Evolutionary conservation across 306 rosid species (phyloP).

Genomic region (Aeschynomene evenia): DNA sequence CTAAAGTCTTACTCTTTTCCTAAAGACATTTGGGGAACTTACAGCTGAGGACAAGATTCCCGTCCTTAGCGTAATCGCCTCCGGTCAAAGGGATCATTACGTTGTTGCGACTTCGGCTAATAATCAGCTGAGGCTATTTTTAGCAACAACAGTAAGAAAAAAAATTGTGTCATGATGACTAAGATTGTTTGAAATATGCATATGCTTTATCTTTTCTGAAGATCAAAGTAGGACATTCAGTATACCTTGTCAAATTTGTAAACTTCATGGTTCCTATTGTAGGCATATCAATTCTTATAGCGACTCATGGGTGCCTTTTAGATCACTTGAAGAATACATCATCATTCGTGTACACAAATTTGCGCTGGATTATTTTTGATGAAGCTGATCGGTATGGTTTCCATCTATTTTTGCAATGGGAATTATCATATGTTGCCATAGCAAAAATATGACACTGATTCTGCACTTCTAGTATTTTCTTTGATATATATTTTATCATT

Average conservation of each 20-base stretch:
- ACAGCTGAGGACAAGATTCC: too few relatives aligned
- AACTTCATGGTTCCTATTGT: slow-evolving; percentile 11
- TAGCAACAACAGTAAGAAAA: too few relatives aligned
- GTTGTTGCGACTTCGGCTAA: too few relatives aligned
- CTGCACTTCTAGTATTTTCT: background rate
- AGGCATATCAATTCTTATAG: slow-evolving; percentile 94
- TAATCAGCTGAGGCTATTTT: too few relatives aligned
- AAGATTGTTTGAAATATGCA: background rate
- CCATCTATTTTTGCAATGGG: slow-evolving; percentile 2
- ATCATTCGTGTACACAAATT: slow-evolving; percentile 61
- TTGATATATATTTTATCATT: background rate
- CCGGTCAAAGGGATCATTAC: too few relatives aligned
- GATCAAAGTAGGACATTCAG: background rate
- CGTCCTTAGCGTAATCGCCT: too few relatives aligned
- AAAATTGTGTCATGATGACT: background rate
- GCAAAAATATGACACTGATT: background rate
- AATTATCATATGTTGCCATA: background rate
- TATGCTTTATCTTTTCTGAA: slow-evolving; percentile 20
- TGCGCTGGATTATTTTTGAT: slow-evolving; percentile 91
- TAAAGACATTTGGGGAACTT: too few relatives aligned
- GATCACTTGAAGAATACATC: slow-evolving; percentile 90
- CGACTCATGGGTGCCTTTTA: slow-evolving; percentile 92
- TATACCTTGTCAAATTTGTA: slow-evolving; percentile 19
- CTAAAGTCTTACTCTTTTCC: too few relatives aligned
- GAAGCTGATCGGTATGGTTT: slow-evolving; percentile 87